Evolutionary conservation across 2,329 filamentous ascomycete species (phyloP).

Genomic region (Allantophomopsis cytisporea): DNA sequence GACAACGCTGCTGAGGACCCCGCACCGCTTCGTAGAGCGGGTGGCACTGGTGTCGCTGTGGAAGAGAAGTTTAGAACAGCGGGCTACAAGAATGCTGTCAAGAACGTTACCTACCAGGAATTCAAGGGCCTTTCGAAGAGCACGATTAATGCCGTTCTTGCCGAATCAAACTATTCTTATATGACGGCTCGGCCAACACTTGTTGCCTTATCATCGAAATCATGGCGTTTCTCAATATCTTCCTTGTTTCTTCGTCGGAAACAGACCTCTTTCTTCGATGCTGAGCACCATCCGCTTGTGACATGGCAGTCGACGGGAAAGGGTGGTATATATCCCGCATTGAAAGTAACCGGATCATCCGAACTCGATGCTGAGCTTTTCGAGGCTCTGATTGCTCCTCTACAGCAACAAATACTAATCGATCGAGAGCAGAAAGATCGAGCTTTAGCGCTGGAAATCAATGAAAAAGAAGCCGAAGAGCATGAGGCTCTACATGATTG

Average conservation of each 20-base stretch:
- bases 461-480: slow-evolving; percentile 44
- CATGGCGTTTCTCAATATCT: slow-evolving; percentile 65
- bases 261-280: slow-evolving; percentile 34
- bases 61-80: slow-evolving; percentile 55
- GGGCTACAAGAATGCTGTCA: slow-evolving; percentile 56
- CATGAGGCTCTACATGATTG: slow-evolving; percentile 51
- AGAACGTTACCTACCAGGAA: slow-evolving; percentile 55
- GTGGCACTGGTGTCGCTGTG: slow-evolving; percentile 28
- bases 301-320: slow-evolving; percentile 43
- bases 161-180: slow-evolving; percentile 71
- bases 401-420: slow-evolving; percentile 28
- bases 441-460: slow-evolving; percentile 35
- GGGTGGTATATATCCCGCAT: slow-evolving; percentile 41
- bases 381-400: slow-evolving; percentile 37
- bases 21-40: neutral
- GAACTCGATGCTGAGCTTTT: slow-evolving; percentile 52
- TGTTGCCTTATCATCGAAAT: slow-evolving; percentile 53
- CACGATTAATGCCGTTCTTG: slow-evolving; percentile 65
- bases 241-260: slow-evolving; percentile 57
- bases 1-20: slow-evolving; percentile 17
- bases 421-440: slow-evolving; percentile 37
- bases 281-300: slow-evolving; percentile 48
- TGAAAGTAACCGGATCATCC: slow-evolving; percentile 51
- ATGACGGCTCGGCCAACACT: slow-evolving; percentile 57
- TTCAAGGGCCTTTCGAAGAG: slow-evolving; percentile 63